phyloP scores from a whole-genome alignment of 2,329 filamentous ascomycete genomes.

The Ascosphaera aggregata region DNA sequence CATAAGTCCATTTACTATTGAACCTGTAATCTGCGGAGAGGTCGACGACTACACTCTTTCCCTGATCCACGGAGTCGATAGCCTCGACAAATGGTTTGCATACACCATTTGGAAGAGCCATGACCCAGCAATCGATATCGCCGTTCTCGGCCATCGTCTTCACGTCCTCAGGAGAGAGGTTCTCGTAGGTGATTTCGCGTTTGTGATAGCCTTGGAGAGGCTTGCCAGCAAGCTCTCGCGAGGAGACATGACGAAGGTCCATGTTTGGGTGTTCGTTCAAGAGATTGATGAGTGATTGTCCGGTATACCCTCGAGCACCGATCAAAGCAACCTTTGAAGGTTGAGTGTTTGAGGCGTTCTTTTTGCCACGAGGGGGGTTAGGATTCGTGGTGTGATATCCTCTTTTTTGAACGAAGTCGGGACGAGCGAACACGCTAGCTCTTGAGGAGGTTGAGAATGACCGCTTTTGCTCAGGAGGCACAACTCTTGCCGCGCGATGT shows the following conservation, averaged over 20 bases:
- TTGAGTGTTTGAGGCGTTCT: conserved; percentile 61
- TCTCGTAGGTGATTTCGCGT: conserved; percentile 80
- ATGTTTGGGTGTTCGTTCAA: conserved; percentile 74
- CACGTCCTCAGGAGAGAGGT: conserved; percentile 67
- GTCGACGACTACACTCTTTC: conserved; percentile 62
- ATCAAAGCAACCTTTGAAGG: conserved; percentile 69
- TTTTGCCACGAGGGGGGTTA: conserved; percentile 71
- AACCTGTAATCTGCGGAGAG: conserved; percentile 95
- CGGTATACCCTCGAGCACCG: conserved; percentile 82
- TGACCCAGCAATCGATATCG: conserved; percentile 87
- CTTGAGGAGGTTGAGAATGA: conserved; percentile 37
- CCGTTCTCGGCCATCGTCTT: conserved; percentile 61
- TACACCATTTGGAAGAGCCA: conserved; percentile 88
- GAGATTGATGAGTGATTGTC: conserved; percentile 69
- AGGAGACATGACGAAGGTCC: conserved; percentile 79
- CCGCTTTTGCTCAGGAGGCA: conserved; percentile 39
- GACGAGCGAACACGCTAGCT: conserved; percentile 10
- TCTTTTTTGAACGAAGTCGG: conserved; percentile 6
- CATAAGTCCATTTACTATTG: conserved; percentile 66
- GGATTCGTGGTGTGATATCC: conserved; percentile 42
- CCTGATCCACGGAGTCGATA: conserved; percentile 44
- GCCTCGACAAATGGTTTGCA: conserved; percentile 89
- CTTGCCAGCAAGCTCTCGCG: conserved; percentile 72
- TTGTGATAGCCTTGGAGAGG: conserved; percentile 78
- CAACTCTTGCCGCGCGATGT: conserved; percentile 49